Conservation (phyloP, 169 alveolate species). For the Eimeria acervulina region DNA sequence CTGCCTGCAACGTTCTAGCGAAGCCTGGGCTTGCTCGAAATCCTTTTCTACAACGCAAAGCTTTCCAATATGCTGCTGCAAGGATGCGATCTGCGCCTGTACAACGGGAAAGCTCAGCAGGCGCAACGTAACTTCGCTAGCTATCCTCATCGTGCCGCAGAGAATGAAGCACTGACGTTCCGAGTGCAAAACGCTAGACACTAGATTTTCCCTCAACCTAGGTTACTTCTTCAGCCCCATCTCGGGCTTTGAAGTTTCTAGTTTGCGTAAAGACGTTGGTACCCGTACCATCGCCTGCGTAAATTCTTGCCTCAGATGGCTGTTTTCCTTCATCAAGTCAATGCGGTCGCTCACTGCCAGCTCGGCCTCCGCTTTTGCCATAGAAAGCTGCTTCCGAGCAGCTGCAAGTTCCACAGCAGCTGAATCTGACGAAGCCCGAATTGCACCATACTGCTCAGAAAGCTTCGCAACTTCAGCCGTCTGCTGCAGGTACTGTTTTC, state of each 20-base stretch:
- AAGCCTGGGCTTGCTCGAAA: slow-evolving; percentile 34
- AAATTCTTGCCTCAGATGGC: slow-evolving; percentile 65
- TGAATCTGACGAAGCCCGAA: slow-evolving; percentile 61
- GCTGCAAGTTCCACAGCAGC: slow-evolving; percentile 55
- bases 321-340: slow-evolving; percentile 72
- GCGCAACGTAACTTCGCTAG: not conserved
- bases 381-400: slow-evolving; percentile 54
- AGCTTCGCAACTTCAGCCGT: slow-evolving; percentile 69
- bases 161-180: not conserved
- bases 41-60: slow-evolving; percentile 3
- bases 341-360: slow-evolving; percentile 54
- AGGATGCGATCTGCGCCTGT: slow-evolving; percentile 66
- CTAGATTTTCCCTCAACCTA: not conserved
- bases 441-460: slow-evolving; percentile 63
- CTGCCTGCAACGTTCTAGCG: slow-evolving; percentile 46
- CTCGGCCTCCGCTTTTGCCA: slow-evolving; percentile 71
- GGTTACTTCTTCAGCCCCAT: not conserved
- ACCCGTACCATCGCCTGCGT: slow-evolving; percentile 59
- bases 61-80: slow-evolving; percentile 39
- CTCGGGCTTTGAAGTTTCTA: not conserved
- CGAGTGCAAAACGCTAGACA: not conserved
- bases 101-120: not conserved
- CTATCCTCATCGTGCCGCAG: not conserved
- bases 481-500: slow-evolving; percentile 59
- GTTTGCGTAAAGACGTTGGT: not conserved